Evolutionary conservation across 352 stramenopile genomes (phyloP).

Genomic region (Phytophthora pistaciae): DNA sequence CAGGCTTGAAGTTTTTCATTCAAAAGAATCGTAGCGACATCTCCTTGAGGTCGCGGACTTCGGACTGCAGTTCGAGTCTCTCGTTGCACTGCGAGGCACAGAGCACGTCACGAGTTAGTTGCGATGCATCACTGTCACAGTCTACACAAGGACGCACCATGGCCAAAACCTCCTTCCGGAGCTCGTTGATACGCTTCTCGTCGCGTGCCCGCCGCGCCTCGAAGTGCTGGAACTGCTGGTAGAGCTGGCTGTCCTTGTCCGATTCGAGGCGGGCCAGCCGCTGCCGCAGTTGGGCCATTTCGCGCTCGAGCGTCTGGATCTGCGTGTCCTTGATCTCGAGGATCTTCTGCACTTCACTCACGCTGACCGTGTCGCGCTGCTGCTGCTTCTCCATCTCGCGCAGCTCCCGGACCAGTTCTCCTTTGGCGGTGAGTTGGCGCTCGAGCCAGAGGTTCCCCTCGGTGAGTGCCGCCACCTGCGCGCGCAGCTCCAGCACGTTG

Average conservation of each 20-base stretch:
- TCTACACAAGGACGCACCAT: slow-evolving; percentile 47
- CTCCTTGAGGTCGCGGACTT: slow-evolving; percentile 67
- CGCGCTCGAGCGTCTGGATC: slow-evolving; percentile 67
- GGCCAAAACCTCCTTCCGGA: slow-evolving; percentile 63
- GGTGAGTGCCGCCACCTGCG: slow-evolving; percentile 65
- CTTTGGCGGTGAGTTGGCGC: slow-evolving; percentile 67
- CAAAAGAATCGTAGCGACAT: slow-evolving; percentile 63
- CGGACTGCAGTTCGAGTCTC: slow-evolving; percentile 57
- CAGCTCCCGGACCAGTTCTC: slow-evolving; percentile 59
- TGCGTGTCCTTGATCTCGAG: slow-evolving; percentile 63
- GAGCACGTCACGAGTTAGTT: slow-evolving; percentile 7
- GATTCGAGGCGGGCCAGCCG: slow-evolving; percentile 49
- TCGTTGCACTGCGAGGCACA: slow-evolving; percentile 57
- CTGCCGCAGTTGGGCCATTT: slow-evolving; percentile 59
- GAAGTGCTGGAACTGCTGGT: slow-evolving; percentile 57
- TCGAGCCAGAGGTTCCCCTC: slow-evolving; percentile 72
- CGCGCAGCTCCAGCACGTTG: slow-evolving; percentile 72
- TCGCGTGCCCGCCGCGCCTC: slow-evolving; percentile 53
- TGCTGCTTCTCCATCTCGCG: slow-evolving; percentile 57
- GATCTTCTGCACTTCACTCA: slow-evolving; percentile 51
- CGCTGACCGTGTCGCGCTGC: slow-evolving; percentile 40
- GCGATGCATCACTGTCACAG: slow-evolving; percentile 2
- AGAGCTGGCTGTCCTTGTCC: slow-evolving; percentile 70
- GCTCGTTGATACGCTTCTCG: slow-evolving; percentile 56
- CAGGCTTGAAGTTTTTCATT: slow-evolving; percentile 3